Evolutionary conservation across 768 basidiomycete genomes (phyloP).

Genomic region (Cyclocybe cylindracea): DNA sequence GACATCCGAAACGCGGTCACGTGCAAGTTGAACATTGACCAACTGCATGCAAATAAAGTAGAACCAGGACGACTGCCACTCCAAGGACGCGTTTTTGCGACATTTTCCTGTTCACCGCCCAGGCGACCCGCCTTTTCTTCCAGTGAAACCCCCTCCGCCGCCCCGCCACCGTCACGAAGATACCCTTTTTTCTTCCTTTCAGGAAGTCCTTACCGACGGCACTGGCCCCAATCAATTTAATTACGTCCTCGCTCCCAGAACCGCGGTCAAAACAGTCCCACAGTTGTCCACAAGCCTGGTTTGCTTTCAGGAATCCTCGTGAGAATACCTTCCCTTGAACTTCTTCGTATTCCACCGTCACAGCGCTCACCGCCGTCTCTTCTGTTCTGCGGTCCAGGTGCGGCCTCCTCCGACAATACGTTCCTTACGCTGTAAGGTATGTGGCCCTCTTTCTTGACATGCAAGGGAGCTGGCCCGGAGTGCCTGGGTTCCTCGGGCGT

Average conservation of each 20-base stretch:
- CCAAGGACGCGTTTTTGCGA: conserved; percentile 27
- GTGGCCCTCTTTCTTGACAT: conserved; percentile 19
- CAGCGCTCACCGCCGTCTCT: not conserved
- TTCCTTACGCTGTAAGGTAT: conserved; percentile 59
- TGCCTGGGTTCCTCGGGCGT: not conserved
- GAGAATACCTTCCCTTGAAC: conserved; percentile 34
- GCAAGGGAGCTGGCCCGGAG: conserved; percentile 30
- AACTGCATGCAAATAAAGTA: conserved; percentile 45
- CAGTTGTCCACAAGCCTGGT: conserved; percentile 46
- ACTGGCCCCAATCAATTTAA: conserved; percentile 17
- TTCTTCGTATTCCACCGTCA: conserved; percentile 7
- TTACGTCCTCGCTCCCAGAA: conserved; percentile 28
- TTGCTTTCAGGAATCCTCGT: conserved; percentile 36
- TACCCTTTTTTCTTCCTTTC: conserved; percentile 25
- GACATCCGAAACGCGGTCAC: conserved; percentile 39
- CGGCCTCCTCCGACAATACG: conserved; percentile 33
- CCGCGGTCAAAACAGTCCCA: conserved; percentile 49
- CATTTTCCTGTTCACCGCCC: conserved; percentile 20
- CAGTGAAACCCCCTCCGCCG: conserved; percentile 16
- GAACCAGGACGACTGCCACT: conserved; percentile 8
- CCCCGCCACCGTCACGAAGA: conserved; percentile 18
- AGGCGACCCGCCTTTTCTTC: not conserved
- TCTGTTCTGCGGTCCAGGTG: conserved; percentile 3
- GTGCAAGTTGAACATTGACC: conserved; percentile 55
- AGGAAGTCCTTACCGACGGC: conserved; percentile 15